Evolutionary conservation across 305 asterid species (phyloP), one percentile per base, ranked within the genome.

Genomic region (Fraxinus ornus): DNA sequence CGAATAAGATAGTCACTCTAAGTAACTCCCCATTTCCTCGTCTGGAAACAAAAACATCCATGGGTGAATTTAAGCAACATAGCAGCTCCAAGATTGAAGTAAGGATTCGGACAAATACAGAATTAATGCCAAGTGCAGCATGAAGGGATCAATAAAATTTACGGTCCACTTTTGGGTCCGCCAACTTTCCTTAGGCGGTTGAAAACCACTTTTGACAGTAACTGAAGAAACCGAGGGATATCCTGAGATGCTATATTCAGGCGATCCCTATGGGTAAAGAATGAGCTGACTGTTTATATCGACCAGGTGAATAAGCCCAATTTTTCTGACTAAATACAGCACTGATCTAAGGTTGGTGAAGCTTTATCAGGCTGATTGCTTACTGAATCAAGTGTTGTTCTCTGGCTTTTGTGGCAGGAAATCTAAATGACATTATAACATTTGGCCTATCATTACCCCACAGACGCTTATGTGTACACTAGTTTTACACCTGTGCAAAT

Each of bases 111-210:
- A 80, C 90, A 47, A 89, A 85, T 66, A 76, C 85, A n/a, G 94
- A 94, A 82, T 95, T 95, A 62, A 87, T 90, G 90, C 57, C 98
- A 21, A 90, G 91, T 68, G 87, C 93, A 77, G 93, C 87, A 75
- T 89, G 85, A 91, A 82, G 22, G 55, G 83, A 77, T 57, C 9
- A 70, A 36, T 17, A 85, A 22, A 79, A 26, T 60, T 44, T 77
- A 33, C 78, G 21, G 81, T 77, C 84, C 72, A 21, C n/a, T 72
- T 76, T 80, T 57, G 83, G 79, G 78, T 76, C 37, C 76, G 5
- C 47, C 66, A 52, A 77, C 68, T 83, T 78, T 72, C 82, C 30
- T 37, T 57, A 57, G 80, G 84, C 74, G 78, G 26, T 60, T 71
- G 39, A 81, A 15, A 44, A 76, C 79, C 52, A 22, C 35, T 55